These are phyloP conservation scores for Rhodofomes roseus DNA, from an alignment of 1,284 basidiomycete species.

Conservation along the genomic window DNA sequence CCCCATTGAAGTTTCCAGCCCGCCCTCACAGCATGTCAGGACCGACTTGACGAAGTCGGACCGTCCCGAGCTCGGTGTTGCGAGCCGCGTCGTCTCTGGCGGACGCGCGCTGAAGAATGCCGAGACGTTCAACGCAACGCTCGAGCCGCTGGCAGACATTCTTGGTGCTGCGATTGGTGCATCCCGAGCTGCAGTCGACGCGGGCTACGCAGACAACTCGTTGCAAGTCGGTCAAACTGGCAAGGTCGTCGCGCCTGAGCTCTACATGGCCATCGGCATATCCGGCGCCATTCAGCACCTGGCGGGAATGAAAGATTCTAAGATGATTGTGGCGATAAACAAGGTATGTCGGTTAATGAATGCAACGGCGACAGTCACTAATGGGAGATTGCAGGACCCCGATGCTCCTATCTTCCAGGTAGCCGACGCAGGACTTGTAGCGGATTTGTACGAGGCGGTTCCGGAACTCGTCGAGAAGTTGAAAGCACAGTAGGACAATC, in stretches of 20 bases:
- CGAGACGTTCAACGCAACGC: conserved; percentile 84
- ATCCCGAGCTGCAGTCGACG: conserved; percentile 96
- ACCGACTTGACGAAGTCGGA: conserved; percentile 90
- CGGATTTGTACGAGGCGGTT: conserved; percentile 85
- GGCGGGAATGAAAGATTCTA: conserved; percentile 99
- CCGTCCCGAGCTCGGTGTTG: conserved; percentile 89
- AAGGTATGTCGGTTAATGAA: conserved; percentile 56
- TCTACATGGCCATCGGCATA: conserved; percentile 96
- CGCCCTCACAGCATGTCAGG: conserved; percentile 73
- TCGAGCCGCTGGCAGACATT: conserved; percentile 92
- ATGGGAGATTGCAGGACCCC: conserved; percentile 67
- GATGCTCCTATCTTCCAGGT: conserved; percentile 99
- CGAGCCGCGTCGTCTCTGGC: conserved; percentile 89
- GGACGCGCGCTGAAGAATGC: conserved; percentile 95
- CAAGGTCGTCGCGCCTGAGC: conserved; percentile 91
- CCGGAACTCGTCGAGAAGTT: conserved; percentile 87
- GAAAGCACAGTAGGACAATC: conserved; percentile 41
- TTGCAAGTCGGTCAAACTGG: conserved; percentile 99
- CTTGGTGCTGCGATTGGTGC: conserved; percentile 97
- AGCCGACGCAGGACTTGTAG: conserved; percentile 94
- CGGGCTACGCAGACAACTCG: conserved; percentile 97
- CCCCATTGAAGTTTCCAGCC: conserved; percentile 60
- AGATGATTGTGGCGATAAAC: conserved; percentile 98
- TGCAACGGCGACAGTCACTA: background rate
- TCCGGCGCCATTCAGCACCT: conserved; percentile 99